Evolutionary conservation across 176 grass and related monocot species (phyloP), one percentile per base, ranked within the genome.

Genomic region (Carex pumila): DNA sequence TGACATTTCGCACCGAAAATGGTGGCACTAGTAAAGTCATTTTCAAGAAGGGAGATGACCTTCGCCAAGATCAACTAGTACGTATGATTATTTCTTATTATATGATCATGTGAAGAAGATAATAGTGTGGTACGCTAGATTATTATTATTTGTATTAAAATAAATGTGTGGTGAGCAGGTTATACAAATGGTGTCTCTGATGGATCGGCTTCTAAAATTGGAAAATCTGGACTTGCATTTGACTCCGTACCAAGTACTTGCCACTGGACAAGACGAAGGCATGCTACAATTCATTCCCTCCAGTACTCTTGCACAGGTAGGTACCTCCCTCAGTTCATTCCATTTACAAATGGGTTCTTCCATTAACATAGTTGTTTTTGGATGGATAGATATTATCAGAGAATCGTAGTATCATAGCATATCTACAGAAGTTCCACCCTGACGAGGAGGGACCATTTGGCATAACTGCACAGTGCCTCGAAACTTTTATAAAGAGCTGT

Each of bases 211-310:
- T 89, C 91, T 99, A 77, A 99, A 99, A 90, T 84, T 99, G 87
- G 96, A 99, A 89, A 99, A 99, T 89, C 84, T 95, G 53, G 96
- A 99, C 85, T 88, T 99, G 72, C 96, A 99, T 71, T 90, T 99
- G 86, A 95, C 96, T 67, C 96, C 96, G 59, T 98, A 95, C 66
- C 83, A 81, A 92, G 91, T 97, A 83, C 96, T 98, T 93, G 96
- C 96, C 80, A 98, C 96, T 88, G 93, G 89, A 55, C 96, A 92
- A 90, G 96, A 98, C 78, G 96, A 98, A 95, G 96, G 96, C 64
- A 92, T 98, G 93, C 1, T 93, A 85, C 93, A 98, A 92, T 98
- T 98, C 83, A 89, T 98, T 81, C 93, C 89, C 69, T 99, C 96
- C 54, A 93, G 87, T 84, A 93, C 96, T 41, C 96, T 99, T 0